Conservation (phyloP, 768 basidiomycete genomes). For the Naganishia vaughanmartiniae region DNA sequence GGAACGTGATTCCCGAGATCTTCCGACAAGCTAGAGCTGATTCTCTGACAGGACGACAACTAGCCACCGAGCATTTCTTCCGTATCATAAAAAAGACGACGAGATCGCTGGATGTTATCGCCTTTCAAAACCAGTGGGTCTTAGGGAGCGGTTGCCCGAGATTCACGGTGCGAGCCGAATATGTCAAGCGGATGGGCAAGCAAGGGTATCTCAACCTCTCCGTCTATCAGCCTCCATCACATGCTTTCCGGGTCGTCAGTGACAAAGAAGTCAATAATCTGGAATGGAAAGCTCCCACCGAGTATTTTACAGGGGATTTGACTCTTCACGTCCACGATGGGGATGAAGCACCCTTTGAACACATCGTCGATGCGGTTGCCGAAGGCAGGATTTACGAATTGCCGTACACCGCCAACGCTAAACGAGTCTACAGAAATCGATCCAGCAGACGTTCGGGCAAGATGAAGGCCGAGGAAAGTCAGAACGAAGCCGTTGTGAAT, state of each 20-base stretch:
- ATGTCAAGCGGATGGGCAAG: conserved; percentile 70
- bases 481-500: not conserved
- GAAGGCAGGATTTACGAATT: conserved; percentile 90
- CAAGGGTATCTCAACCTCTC: conserved; percentile 97
- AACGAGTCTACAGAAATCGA: conserved; percentile 80
- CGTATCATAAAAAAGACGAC: conserved; percentile 89
- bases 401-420: conserved; percentile 69
- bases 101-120: conserved; percentile 68
- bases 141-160: conserved; percentile 94
- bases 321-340: conserved; percentile 98
- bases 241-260: conserved; percentile 63
- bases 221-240: conserved; percentile 79
- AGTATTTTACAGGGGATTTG: conserved; percentile 95
- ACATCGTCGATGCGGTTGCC: conserved; percentile 85
- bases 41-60: conserved; percentile 73
- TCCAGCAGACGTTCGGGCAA: conserved; percentile 7
- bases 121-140: conserved; percentile 99
- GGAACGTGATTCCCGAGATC: conserved; percentile 81
- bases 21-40: conserved; percentile 91
- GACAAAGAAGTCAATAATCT: conserved; percentile 34
- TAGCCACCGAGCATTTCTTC: conserved; percentile 87
- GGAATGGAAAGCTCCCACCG: conserved; percentile 60
- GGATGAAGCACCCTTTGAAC: conserved; percentile 97
- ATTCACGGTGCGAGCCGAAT: conserved; percentile 82
- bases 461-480: conserved; percentile 13